These are phyloP conservation scores for Torulaspora globosa DNA, from an alignment of 1,139 yeast genomes.

Conservation along the genomic window DNA sequence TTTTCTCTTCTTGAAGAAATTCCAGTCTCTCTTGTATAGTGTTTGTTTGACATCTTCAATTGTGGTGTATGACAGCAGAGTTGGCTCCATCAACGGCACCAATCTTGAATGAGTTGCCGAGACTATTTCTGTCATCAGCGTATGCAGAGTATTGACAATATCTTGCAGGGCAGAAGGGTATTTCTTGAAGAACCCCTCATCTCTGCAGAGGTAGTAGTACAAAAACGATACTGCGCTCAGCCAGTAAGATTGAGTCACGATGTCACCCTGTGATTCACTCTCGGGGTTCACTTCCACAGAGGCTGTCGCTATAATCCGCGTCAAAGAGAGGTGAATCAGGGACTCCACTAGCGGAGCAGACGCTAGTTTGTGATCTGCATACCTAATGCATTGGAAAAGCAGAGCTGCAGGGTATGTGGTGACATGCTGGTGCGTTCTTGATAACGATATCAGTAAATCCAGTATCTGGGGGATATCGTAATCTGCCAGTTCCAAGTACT, in stretches of 20 bases:
- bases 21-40: conserved; percentile 71
- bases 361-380: conserved; percentile 53
- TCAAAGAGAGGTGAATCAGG: conserved; percentile 56
- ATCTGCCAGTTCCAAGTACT: conserved; percentile 55
- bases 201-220: conserved; percentile 59
- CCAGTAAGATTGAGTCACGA: conserved; percentile 70
- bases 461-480: conserved; percentile 60
- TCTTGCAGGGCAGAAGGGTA: conserved; percentile 62
- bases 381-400: conserved; percentile 61
- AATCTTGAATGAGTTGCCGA: conserved; percentile 62
- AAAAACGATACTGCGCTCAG: conserved; percentile 62
- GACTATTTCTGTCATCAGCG: conserved; percentile 59
- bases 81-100: conserved; percentile 53
- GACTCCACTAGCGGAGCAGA: conserved; percentile 54
- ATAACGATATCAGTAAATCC: conserved; percentile 51
- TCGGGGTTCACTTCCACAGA: conserved; percentile 22
- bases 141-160: conserved; percentile 53
- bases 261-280: conserved; percentile 50
- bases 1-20: conserved; percentile 55
- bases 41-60: conserved; percentile 58
- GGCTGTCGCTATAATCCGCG: conserved; percentile 57
- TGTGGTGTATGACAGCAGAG: conserved; percentile 59
- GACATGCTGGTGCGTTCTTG: conserved; percentile 45
- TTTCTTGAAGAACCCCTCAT: conserved; percentile 47
- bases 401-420: conserved; percentile 66